Percentiles rank a stretch among this genome's conserved stretches.
Evolutionary conservation across 192 early-diverging fungal genomes (phyloP).

Genomic region (Chytriomyces sp.): DNA sequence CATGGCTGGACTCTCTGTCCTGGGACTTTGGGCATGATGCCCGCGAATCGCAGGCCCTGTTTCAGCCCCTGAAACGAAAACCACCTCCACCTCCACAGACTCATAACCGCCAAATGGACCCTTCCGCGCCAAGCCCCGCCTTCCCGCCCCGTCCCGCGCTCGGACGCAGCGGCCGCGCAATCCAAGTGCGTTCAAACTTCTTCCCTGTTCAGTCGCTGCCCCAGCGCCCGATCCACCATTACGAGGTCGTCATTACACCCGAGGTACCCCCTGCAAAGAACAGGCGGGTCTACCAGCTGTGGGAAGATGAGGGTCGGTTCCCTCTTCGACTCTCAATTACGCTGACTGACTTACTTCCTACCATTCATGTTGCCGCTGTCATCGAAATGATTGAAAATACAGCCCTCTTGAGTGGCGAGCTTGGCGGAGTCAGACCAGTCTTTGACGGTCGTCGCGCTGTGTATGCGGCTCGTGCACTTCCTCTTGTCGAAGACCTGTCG

Average conservation of each 20-base stretch:
- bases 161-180: slow-evolving; percentile 42
- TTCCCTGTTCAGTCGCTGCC: slow-evolving; percentile 73
- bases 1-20: too few species aligned
- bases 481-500: slow-evolving; percentile 52
- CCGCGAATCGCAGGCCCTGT: too few species aligned
- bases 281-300: slow-evolving; percentile 68
- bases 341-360: background rate
- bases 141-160: slow-evolving; percentile 46
- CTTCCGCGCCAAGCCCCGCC: too few species aligned
- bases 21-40: too few species aligned
- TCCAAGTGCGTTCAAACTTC: slow-evolving; percentile 70
- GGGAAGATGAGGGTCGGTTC: slow-evolving; percentile 54
- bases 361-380: background rate
- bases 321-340: background rate
- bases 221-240: slow-evolving; percentile 76
- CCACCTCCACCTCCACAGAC: too few species aligned
- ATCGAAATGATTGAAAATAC: slow-evolving; percentile 8
- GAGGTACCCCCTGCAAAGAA: slow-evolving; percentile 80
- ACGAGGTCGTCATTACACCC: slow-evolving; percentile 79
- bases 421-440: slow-evolving; percentile 67
- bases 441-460: slow-evolving; percentile 86
- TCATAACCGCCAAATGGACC: too few species aligned
- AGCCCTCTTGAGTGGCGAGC: slow-evolving; percentile 48
- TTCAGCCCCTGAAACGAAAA: too few species aligned
- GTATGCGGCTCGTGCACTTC: slow-evolving; percentile 61